phyloP scores from a whole-genome alignment of 2,329 filamentous ascomycete genomes.

The Fusarium verticillioides region DNA sequence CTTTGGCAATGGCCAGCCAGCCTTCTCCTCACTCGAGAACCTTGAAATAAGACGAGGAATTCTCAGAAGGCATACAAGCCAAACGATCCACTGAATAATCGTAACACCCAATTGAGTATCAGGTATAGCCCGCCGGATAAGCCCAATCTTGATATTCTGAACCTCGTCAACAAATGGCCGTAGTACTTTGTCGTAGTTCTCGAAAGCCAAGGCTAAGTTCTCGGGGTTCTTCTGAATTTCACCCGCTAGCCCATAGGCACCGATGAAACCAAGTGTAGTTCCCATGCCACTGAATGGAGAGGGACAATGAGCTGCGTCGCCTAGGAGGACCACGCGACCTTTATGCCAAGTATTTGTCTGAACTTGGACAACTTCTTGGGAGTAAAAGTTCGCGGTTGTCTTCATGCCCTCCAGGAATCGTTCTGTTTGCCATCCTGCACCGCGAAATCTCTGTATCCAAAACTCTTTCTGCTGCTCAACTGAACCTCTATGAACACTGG shows the following conservation, averaged over 20 bases:
- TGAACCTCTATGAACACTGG: slow-evolving; percentile 13
- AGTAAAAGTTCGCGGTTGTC: slow-evolving; percentile 27
- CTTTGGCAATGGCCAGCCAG: slow-evolving; percentile 20
- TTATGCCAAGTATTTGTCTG: slow-evolving; percentile 17
- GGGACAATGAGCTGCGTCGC: slow-evolving; percentile 26
- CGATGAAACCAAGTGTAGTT: slow-evolving; percentile 18
- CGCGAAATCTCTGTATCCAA: slow-evolving; percentile 12
- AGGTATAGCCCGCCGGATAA: slow-evolving; percentile 5
- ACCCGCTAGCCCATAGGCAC: slow-evolving; percentile 27
- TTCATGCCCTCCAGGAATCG: slow-evolving; percentile 28
- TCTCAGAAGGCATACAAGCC: slow-evolving; percentile 19
- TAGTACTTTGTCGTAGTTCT: slow-evolving; percentile 20
- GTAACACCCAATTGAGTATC: slow-evolving; percentile 14
- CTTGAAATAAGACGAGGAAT: slow-evolving; percentile 19
- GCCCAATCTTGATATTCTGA: slow-evolving; percentile 20
- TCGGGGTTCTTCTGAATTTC: slow-evolving; percentile 22
- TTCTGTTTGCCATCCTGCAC: slow-evolving; percentile 19
- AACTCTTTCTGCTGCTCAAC: slow-evolving; percentile 30
- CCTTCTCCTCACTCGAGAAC: slow-evolving; percentile 29
- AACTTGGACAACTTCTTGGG: slow-evolving; percentile 27
- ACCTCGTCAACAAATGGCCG: slow-evolving; percentile 24
- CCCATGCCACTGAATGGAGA: slow-evolving; percentile 34
- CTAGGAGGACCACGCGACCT: slow-evolving; percentile 7
- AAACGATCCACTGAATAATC: slow-evolving; percentile 25
- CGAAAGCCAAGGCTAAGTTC: slow-evolving; percentile 10